Evolutionary conservation across 768 basidiomycete genomes (phyloP).

Genomic region (Termitomyces sp.): DNA sequence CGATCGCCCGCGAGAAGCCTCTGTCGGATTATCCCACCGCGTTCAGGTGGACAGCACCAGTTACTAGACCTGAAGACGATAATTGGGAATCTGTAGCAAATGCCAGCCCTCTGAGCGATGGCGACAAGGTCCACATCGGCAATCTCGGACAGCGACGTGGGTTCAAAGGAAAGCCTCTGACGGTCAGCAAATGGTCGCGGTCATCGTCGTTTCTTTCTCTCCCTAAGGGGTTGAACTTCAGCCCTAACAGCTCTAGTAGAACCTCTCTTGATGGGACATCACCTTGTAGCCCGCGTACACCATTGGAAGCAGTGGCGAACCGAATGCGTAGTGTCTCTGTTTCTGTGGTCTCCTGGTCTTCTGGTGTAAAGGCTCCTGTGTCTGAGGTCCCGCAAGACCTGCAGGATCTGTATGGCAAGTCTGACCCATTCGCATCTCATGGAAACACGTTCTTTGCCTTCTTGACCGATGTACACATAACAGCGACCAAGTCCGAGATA

Average conservation of each 20-base stretch:
- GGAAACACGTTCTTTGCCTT: slow-evolving; percentile 17
- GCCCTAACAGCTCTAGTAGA: slow-evolving; percentile 17
- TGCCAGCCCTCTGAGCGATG: neutral
- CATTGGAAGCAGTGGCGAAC: slow-evolving; percentile 21
- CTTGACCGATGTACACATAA: neutral
- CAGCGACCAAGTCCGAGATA: slow-evolving; percentile 6
- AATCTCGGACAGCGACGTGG: slow-evolving; percentile 28
- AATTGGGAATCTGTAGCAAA: neutral
- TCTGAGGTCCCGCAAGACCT: slow-evolving; percentile 15
- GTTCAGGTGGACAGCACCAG: slow-evolving; percentile 4
- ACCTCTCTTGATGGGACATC: slow-evolving; percentile 6
- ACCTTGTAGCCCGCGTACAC: slow-evolving; percentile 17
- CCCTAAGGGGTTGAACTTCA: slow-evolving; percentile 14
- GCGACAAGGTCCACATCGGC: slow-evolving; percentile 14
- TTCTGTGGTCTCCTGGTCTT: slow-evolving; percentile 14
- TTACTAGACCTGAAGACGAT: neutral
- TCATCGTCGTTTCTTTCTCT: slow-evolving; percentile 21
- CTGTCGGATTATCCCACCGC: slow-evolving; percentile 7
- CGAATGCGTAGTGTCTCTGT: slow-evolving; percentile 21
- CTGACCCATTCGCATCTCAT: slow-evolving; percentile 19
- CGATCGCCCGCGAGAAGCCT: slow-evolving; percentile 1
- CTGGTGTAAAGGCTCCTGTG: slow-evolving; percentile 8
- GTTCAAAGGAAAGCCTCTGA: slow-evolving; percentile 27
- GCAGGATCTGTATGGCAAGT: slow-evolving; percentile 17
- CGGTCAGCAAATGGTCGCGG: slow-evolving; percentile 9